Base-by-base conservation (phyloP, 108 stramenopile species). In the Nannochloropsis oceanica region DNA sequence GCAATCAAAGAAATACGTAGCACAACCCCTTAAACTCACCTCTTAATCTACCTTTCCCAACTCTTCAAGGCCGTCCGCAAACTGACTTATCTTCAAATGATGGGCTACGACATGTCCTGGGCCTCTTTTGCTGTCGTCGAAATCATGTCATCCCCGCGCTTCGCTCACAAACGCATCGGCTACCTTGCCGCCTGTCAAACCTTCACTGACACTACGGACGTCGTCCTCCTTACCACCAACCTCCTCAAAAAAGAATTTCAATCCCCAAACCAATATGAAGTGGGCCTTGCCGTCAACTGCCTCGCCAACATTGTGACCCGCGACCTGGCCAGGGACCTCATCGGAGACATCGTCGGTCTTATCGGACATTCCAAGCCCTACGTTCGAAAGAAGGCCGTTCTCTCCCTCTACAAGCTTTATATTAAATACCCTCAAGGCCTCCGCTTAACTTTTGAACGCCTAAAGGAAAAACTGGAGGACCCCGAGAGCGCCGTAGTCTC, bases 401-500 rank as follows among this genome's bases (percentile, higher is more conserved):
- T 97, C 10, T 94, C 95, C 85, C 91, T 99, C 79, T 99, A 96
- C 93, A 97, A 97, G 89, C 87, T 99, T 26, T 99, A 97, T 89
- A 85, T 97, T 46, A 94, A 96, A 81, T 99, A 97, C 92, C 99
- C 99, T n/a, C 97, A 98, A 90, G 99, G 96, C n/a, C 91, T 99
- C 79, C 93, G 97, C 44, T 86, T 98, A 25, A 96, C 96, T 42
- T 99, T 98, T 90, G 95, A 95, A 79, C 90, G 92, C 79, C 92
- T 99, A 42, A 96, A 97, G 87, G 87, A 92, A 26, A 94, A 95
- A 80, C 89, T 99, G 14, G 93, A 93, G 44, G 99, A 99, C 90
- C 50, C 92, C 22, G 94, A 96, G 84, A 93, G 95, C 26, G 90
- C 95, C 18, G 99, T 99, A 2, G 94, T 96, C 0, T 95, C 94